Evolutionary conservation across 768 basidiomycete genomes (phyloP).

Genomic region (Leucocoprinus birnbaumii): DNA sequence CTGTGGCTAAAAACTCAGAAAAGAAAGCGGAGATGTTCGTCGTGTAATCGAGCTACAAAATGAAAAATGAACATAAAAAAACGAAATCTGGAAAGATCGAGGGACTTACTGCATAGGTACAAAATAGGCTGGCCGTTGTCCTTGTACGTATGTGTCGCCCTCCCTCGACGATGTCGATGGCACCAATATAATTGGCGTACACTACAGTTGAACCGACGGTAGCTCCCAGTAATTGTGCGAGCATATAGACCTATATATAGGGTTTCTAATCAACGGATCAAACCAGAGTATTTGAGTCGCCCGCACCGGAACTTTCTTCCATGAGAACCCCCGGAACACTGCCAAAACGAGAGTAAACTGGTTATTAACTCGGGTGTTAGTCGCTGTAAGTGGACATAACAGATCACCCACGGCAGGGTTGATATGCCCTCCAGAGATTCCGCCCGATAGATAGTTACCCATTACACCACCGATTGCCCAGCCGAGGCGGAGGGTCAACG

Average conservation of each 20-base stretch:
- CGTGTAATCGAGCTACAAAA: conserved; percentile 33
- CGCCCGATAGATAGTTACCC: conserved; percentile 65
- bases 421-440: conserved; percentile 73
- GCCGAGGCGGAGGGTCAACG: conserved; percentile 46
- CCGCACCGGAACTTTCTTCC: conserved; percentile 72
- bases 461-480: conserved; percentile 61
- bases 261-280: background rate
- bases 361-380: background rate
- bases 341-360: conserved; percentile 74
- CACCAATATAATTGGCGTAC: conserved; percentile 67
- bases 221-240: conserved; percentile 59
- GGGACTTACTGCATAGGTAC: conserved; percentile 54
- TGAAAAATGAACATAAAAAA: background rate
- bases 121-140: conserved; percentile 54
- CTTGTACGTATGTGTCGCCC: conserved; percentile 52
- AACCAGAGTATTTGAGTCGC: background rate
- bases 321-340: conserved; percentile 70
- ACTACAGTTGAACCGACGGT: conserved; percentile 55
- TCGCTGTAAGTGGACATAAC: background rate
- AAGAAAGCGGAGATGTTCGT: conserved; percentile 39
- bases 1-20: conserved; percentile 52
- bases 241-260: conserved; percentile 23
- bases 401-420: conserved; percentile 64
- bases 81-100: background rate
- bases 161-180: conserved; percentile 64